phyloP scores from a whole-genome alignment of 2,329 filamentous ascomycete genomes.

The Fusarium oligoseptatum region DNA sequence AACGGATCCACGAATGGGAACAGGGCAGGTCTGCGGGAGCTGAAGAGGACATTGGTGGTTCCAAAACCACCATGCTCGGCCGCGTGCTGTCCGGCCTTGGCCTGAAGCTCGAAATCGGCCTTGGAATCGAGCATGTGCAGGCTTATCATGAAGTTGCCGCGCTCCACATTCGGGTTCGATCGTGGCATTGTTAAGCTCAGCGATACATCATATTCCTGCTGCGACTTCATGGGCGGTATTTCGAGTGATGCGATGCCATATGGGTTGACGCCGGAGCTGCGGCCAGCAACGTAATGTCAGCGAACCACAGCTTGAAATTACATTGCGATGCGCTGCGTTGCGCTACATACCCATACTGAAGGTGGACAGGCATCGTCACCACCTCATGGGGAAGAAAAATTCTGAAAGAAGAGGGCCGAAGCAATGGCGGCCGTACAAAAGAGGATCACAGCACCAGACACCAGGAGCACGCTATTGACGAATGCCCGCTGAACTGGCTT shows the following conservation, averaged over 20 bases:
- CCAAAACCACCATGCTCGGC: slow-evolving; percentile 54
- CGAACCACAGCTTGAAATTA: neutral
- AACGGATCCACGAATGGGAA: slow-evolving; percentile 83
- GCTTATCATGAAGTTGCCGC: slow-evolving; percentile 96
- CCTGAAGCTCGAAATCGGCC: slow-evolving; percentile 39
- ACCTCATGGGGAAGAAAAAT: slow-evolving; percentile 70
- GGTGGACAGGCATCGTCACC: slow-evolving; percentile 64
- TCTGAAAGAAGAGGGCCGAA: slow-evolving; percentile 68
- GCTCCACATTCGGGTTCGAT: slow-evolving; percentile 79
- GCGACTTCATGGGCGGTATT: slow-evolving; percentile 69
- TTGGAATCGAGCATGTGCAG: slow-evolving; percentile 73
- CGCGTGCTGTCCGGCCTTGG: slow-evolving; percentile 48
- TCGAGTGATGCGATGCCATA: slow-evolving; percentile 64
- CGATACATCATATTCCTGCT: slow-evolving; percentile 87
- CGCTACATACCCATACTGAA: slow-evolving; percentile 69
- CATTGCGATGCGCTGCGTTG: neutral
- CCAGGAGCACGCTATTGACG: slow-evolving; percentile 62
- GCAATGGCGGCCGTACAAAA: slow-evolving; percentile 62
- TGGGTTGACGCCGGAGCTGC: slow-evolving; percentile 64
- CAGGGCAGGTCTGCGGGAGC: slow-evolving; percentile 80
- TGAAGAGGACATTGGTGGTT: slow-evolving; percentile 63
- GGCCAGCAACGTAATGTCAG: slow-evolving; percentile 31
- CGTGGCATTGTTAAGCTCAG: slow-evolving; percentile 82
- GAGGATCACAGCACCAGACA: slow-evolving; percentile 58
- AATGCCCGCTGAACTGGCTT: slow-evolving; percentile 64